Base-by-base conservation (phyloP, 768 basidiomycete species). In the Pholiota microspora region DNA sequence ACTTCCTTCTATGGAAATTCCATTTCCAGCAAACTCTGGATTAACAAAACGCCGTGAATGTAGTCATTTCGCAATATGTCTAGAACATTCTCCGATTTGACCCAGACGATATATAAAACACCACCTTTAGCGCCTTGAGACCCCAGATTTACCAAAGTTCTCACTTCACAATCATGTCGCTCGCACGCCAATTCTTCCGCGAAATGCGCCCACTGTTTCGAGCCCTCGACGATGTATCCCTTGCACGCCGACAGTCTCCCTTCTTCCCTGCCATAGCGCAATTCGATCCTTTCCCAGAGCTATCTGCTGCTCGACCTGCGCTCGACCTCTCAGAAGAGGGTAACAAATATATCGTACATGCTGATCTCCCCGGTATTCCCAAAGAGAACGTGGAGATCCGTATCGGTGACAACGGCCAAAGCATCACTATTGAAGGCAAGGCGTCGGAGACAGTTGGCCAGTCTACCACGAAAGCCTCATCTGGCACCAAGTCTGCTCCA, bases 181-280 rank as follows among this genome's bases (percentile, higher is more conserved):
- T 89, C 59, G 69, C 79, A 58, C 86, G 86, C 60, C 77, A 80
- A 51, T 72, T 88, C 55, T 60, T 89, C 57, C 81, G 80, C 60
- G 89, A 92, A 68, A 77, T 89, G 62, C 81, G 86, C 49, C 89
- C 89, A 28, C 67, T 92, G 51, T 86, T 91, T 71, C 86, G 85
- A 49, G 74, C 89, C 75, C 74, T 92, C 40, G 88, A 91, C 28
- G 87, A 89, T 60, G 89, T 54, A 21, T 50, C 88, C 6, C 64
- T 90, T 3, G 64, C 71, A 0, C 77, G 80, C 34, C 51, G 21
- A 18, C 35, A 54, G 59, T 23, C 65, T 71, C 45, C 24, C 31
- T 59, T 64, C 15, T 64, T 56, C 45, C 69, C 66, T 44, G 10
- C 60, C 47, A 23, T 60, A 65, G 21, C 75, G 73, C 42, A 51